Evolutionary conservation across 2,329 filamentous ascomycete genomes (phyloP).

Genomic region (Exophiala sp.): DNA sequence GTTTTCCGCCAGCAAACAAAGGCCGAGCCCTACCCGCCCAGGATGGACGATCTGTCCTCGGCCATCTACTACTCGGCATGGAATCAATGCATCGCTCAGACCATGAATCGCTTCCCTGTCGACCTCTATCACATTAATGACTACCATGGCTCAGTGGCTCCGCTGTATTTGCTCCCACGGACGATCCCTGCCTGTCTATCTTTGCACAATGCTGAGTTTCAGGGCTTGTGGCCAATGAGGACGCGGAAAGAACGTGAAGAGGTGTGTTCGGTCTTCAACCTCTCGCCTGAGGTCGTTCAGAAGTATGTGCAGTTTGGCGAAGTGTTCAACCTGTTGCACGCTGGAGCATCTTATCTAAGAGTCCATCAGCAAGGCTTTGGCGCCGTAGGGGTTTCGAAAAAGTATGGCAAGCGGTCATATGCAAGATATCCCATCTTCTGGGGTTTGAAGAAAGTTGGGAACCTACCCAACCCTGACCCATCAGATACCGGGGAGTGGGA

Average conservation of each 20-base stretch:
- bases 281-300: slow-evolving; percentile 51
- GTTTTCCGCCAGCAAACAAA: slow-evolving; percentile 60
- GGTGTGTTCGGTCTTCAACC: slow-evolving; percentile 60
- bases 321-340: slow-evolving; percentile 63
- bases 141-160: slow-evolving; percentile 58
- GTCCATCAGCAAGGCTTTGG: slow-evolving; percentile 63
- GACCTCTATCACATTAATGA: slow-evolving; percentile 64
- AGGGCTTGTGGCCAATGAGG: slow-evolving; percentile 63
- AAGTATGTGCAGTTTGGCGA: slow-evolving; percentile 63
- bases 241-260: slow-evolving; percentile 56
- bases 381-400: slow-evolving; percentile 61
- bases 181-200: slow-evolving; percentile 59
- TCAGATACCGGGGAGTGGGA: slow-evolving; percentile 59
- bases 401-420: slow-evolving; percentile 61
- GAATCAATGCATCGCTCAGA: slow-evolving; percentile 63
- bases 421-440: slow-evolving; percentile 65
- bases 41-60: slow-evolving; percentile 64
- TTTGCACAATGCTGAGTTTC: slow-evolving; percentile 64
- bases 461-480: slow-evolving; percentile 60
- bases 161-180: slow-evolving; percentile 58
- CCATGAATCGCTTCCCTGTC: slow-evolving; percentile 56
- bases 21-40: slow-evolving; percentile 58
- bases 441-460: slow-evolving; percentile 57
- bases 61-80: slow-evolving; percentile 65
- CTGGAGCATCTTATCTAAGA: slow-evolving; percentile 60